Conservation (phyloP, 805 yeast species). For the Teunomyces gatunensis region DNA sequence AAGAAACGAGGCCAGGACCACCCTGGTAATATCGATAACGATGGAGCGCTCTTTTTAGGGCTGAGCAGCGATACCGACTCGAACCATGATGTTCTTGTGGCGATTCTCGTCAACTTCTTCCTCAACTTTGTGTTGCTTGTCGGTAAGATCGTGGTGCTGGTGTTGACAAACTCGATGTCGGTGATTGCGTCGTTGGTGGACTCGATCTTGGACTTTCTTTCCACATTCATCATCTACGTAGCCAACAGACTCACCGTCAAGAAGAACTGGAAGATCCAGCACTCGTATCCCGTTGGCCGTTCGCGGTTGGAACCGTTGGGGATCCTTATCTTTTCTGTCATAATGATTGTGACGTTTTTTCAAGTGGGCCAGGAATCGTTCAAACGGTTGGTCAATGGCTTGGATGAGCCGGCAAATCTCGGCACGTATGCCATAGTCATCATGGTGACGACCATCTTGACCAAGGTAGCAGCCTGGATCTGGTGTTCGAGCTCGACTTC, state of each 20-base stretch:
- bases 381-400: constrained; percentile 40
- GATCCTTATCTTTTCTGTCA: constrained; percentile 66
- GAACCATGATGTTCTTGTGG: constrained; percentile 46
- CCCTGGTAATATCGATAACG: constrained; percentile 61
- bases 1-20: constrained; percentile 37
- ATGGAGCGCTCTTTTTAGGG: constrained; percentile 55
- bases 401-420: constrained; percentile 41
- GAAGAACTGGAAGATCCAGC: constrained; percentile 45
- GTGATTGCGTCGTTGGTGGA: constrained; percentile 75
- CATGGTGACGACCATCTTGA: constrained; percentile 61
- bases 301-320: constrained; percentile 77
- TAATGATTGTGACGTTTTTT: constrained; percentile 67
- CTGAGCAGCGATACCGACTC: constrained; percentile 40
- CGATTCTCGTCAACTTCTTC: constrained; percentile 62
- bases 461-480: constrained; percentile 58
- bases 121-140: constrained; percentile 56
- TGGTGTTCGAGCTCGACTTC: constrained; percentile 63
- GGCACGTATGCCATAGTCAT: constrained; percentile 51
- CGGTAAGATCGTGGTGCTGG: constrained; percentile 59
- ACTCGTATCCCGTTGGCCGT: constrained; percentile 66
- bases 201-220: constrained; percentile 68
- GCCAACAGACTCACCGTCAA: constrained; percentile 52
- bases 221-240: constrained; percentile 68
- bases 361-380: constrained; percentile 70
- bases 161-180: constrained; percentile 70